Conservation (phyloP, 1,139 yeast species). For the Kurtzmaniella quercitrusa region DNA sequence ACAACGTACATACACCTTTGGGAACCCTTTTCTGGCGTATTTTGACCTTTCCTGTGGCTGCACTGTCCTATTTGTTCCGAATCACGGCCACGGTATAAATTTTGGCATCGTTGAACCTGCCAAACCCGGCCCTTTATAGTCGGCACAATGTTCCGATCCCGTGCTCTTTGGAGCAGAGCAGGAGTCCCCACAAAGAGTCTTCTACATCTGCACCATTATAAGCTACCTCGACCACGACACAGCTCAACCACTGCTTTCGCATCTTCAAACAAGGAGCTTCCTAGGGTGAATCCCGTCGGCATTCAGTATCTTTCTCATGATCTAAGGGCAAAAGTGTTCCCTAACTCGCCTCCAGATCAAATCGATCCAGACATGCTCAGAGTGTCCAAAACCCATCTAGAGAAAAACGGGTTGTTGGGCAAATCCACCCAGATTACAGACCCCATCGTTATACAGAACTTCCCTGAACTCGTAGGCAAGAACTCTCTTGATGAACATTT, state of each 20-base stretch:
- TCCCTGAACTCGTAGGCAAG: slow-evolving; percentile 69
- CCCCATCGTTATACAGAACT: slow-evolving; percentile 53
- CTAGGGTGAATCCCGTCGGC: slow-evolving; percentile 60
- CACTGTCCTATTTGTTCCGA: no score
- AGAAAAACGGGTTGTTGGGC: slow-evolving; percentile 65
- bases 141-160: not conserved
- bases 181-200: not conserved
- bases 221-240: not conserved
- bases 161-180: not conserved
- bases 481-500: slow-evolving; percentile 79
- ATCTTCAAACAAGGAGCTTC: slow-evolving; percentile 26
- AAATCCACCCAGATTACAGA: slow-evolving; percentile 64
- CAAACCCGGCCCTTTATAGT: not conserved
- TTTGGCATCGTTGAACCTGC: no score
- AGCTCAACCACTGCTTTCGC: not conserved
- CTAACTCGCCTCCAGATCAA: slow-evolving; percentile 23
- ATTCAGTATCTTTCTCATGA: slow-evolving; percentile 62
- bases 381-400: slow-evolving; percentile 59
- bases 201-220: not conserved
- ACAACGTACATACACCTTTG: not conserved
- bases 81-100: no score
- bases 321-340: slow-evolving; percentile 62
- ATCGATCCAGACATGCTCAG: slow-evolving; percentile 41
- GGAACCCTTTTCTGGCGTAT: no score
- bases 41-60: no score